These are phyloP conservation scores for Artemisia argyi DNA, from an alignment of 129 eudicot genomes.

Conservation along the genomic window DNA sequence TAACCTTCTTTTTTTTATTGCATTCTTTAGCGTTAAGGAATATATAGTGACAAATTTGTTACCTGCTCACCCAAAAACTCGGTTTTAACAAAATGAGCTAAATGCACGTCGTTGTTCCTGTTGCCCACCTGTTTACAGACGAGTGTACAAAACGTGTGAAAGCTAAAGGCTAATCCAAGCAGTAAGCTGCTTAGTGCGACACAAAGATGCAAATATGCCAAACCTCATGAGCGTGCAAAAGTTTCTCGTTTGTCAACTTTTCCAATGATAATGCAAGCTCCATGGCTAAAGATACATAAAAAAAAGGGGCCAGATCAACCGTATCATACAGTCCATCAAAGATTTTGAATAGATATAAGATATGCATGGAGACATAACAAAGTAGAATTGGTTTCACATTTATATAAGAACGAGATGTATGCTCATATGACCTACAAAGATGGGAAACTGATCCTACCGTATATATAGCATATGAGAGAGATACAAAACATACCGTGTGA, in stretches of 20 bases:
- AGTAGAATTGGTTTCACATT: too few species aligned
- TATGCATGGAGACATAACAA: not conserved
- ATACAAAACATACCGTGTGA: not conserved
- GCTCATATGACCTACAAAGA: too few species aligned
- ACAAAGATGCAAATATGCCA: not conserved
- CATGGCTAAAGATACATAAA: not conserved
- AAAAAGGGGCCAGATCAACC: not conserved
- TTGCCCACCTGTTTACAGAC: not conserved
- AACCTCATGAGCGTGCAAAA: slow-evolving; percentile 8
- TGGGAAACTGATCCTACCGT: too few species aligned
- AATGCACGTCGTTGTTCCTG: not conserved
- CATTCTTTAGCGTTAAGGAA: not conserved
- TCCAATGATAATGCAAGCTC: slow-evolving; percentile 15
- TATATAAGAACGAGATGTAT: too few species aligned
- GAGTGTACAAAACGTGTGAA: not conserved
- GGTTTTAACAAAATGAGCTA: slow-evolving; percentile 8
- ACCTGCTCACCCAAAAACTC: slow-evolving; percentile 14
- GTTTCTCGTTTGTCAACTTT: slow-evolving; percentile 11
- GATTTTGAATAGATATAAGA: not conserved
- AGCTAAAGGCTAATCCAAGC: too few species aligned
- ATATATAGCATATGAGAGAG: too few species aligned
- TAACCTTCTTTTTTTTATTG: not conserved
- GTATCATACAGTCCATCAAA: not conserved
- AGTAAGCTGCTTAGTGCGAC: not conserved
- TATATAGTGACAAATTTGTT: not conserved